phyloP scores from a whole-genome alignment of 1,284 basidiomycete species.

The Apiotrichum laibachii region DNA sequence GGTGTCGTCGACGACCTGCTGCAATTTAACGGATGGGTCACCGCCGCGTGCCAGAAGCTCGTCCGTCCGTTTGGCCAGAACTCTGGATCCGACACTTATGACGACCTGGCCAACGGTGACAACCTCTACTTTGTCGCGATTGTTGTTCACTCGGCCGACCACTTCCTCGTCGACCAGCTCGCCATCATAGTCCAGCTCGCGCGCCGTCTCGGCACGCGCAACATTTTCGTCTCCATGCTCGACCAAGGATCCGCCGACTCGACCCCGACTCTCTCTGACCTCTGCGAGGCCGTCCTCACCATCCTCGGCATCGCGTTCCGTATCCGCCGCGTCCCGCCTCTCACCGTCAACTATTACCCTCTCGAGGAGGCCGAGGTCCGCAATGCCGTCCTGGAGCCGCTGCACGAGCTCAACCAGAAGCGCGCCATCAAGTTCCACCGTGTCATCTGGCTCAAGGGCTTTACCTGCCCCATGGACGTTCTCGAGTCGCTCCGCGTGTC shows the following conservation, averaged over 20 bases:
- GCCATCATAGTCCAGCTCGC: conserved; percentile 92
- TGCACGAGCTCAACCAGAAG: conserved; percentile 74
- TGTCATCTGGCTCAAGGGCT: conserved; percentile 94
- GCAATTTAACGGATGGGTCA: conserved; percentile 96
- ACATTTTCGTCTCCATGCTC: conserved; percentile 91
- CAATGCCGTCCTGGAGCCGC: conserved; percentile 83
- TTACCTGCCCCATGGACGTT: conserved; percentile 94
- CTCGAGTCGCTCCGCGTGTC: conserved; percentile 88
- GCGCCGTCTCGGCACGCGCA: conserved; percentile 76
- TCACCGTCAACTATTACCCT: conserved; percentile 92
- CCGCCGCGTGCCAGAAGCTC: conserved; percentile 86
- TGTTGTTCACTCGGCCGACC: conserved; percentile 91
- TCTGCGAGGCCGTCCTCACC: conserved; percentile 87
- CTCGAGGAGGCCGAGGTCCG: conserved; percentile 87
- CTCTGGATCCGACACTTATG: conserved; percentile 75
- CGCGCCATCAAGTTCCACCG: conserved; percentile 77
- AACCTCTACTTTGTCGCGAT: conserved; percentile 91
- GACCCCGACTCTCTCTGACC: conserved; percentile 83
- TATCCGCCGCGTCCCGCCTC: conserved; percentile 78
- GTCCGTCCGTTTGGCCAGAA: conserved; percentile 86
- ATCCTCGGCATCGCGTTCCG: conserved; percentile 86
- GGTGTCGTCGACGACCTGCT: conserved; percentile 84
- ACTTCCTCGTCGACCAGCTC: conserved; percentile 93
- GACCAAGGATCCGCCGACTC: conserved; percentile 91
- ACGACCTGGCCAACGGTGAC: conserved; percentile 74